Conservation (phyloP, 2,329 filamentous ascomycete genomes). For the Dothiorella sarmentorum region DNA sequence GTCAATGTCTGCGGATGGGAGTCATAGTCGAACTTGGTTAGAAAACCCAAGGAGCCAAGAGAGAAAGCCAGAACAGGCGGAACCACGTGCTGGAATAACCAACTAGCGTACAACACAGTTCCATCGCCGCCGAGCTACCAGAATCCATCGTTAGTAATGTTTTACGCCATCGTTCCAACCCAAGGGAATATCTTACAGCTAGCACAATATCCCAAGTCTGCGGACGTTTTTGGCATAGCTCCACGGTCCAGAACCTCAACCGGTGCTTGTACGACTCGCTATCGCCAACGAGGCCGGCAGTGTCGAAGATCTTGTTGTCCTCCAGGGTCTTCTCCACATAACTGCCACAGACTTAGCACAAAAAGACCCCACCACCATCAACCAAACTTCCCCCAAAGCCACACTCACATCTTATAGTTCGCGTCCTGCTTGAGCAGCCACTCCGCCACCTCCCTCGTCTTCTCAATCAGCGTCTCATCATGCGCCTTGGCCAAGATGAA, state of each 20-base stretch:
- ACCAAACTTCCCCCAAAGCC: not conserved
- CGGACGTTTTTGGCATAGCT: constrained; percentile 72
- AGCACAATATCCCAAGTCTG: constrained; percentile 93
- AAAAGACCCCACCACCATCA: not conserved
- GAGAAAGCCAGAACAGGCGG: constrained; percentile 91
- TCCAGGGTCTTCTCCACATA: constrained; percentile 74
- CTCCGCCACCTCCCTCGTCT: constrained; percentile 71
- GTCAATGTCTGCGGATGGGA: constrained; percentile 66
- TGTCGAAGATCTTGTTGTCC: constrained; percentile 70
- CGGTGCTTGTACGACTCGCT: constrained; percentile 54
- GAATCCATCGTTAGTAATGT: not conserved
- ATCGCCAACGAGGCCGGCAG: constrained; percentile 63
- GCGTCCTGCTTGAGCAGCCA: constrained; percentile 77
- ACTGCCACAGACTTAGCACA: constrained; percentile 26
- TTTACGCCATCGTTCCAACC: not conserved
- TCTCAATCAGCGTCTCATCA: constrained; percentile 72
- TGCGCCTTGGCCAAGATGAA: constrained; percentile 92
- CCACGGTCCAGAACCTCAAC: constrained; percentile 77
- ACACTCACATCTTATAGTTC: constrained; percentile 66
- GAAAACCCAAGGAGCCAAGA: constrained; percentile 85
- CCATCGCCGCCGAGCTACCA: constrained; percentile 77
- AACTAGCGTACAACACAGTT: constrained; percentile 94
- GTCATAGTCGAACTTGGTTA: constrained; percentile 94
- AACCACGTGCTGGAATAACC: constrained; percentile 93
- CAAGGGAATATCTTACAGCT: constrained; percentile 49